These are phyloP conservation scores for Ligustrum vulgare DNA, from an alignment of 257 asterid species.

Conservation along the genomic window DNA sequence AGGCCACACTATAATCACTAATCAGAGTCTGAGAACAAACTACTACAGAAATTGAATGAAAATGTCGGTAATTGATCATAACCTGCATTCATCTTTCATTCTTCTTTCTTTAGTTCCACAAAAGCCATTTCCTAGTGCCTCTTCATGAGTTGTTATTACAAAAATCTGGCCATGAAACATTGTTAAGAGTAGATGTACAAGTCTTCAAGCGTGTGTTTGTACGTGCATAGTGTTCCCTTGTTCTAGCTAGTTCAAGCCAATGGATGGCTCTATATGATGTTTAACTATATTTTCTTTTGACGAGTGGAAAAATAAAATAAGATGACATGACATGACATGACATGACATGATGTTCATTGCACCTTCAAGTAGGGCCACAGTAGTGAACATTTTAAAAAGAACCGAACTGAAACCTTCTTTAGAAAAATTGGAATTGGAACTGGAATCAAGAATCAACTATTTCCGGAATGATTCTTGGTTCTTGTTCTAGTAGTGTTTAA, in stretches of 20 bases:
- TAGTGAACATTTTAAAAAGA: no score
- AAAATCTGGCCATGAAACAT: slow-evolving; percentile 13
- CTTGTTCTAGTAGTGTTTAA: no score
- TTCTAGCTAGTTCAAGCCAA: not conserved
- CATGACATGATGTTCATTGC: no score
- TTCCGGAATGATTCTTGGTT: no score
- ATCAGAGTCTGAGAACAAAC: slow-evolving; percentile 1
- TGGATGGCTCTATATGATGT: not conserved
- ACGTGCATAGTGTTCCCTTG: not conserved
- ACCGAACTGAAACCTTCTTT: no score
- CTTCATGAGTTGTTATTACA: not conserved
- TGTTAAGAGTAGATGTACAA: not conserved
- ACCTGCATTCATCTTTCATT: slow-evolving; percentile 13
- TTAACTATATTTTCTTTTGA: not conserved
- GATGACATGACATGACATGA: not conserved
- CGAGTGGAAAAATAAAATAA: not conserved
- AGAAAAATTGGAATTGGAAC: no score
- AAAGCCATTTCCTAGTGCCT: not conserved
- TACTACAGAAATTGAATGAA: not conserved
- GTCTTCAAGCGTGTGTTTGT: not conserved
- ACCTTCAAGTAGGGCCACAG: not conserved
- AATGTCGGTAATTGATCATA: not conserved
- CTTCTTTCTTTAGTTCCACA: not conserved
- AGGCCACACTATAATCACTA: not conserved
- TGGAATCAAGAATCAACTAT: no score